Conservation (phyloP, 2,329 filamentous ascomycete genomes). For the Fusarium veterinarium region DNA sequence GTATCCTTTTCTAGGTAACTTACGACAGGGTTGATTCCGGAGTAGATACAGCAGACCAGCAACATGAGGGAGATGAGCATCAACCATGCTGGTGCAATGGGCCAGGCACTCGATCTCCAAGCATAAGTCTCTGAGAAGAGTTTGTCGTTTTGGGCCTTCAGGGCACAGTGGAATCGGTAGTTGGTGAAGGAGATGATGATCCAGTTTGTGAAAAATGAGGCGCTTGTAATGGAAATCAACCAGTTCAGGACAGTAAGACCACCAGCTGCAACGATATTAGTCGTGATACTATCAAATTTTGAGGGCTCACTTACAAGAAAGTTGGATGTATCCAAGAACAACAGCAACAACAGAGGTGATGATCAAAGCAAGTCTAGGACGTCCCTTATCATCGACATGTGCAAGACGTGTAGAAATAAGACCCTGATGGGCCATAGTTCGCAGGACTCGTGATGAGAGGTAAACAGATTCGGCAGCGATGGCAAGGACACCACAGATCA, state of each 20-base stretch:
- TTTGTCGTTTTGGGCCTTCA: constrained; percentile 24
- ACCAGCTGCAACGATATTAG: neutral
- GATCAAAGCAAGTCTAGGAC: constrained; percentile 21
- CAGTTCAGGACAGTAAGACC: constrained; percentile 28
- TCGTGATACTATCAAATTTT: neutral
- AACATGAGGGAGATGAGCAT: constrained; percentile 18
- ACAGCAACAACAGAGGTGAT: constrained; percentile 9
- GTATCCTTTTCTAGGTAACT: neutral
- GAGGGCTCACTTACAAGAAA: neutral
- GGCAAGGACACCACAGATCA: constrained; percentile 35
- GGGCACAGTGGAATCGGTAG: constrained; percentile 30
- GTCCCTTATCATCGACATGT: constrained; percentile 15
- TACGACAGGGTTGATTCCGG: constrained; percentile 17
- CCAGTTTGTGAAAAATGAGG: constrained; percentile 36
- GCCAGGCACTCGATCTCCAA: constrained; percentile 25
- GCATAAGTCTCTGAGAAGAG: constrained; percentile 31
- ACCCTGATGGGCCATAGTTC: constrained; percentile 30
- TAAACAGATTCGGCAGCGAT: constrained; percentile 31
- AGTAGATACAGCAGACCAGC: constrained; percentile 7
- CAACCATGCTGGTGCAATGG: constrained; percentile 11
- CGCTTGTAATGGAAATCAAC: constrained; percentile 34
- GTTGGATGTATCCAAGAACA: constrained; percentile 24
- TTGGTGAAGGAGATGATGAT: constrained; percentile 33
- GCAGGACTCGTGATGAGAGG: constrained; percentile 24
- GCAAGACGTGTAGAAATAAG: constrained; percentile 8